These are phyloP conservation scores for Ogataea zsoltii DNA, from an alignment of 805 yeast genomes.

Conservation along the genomic window DNA sequence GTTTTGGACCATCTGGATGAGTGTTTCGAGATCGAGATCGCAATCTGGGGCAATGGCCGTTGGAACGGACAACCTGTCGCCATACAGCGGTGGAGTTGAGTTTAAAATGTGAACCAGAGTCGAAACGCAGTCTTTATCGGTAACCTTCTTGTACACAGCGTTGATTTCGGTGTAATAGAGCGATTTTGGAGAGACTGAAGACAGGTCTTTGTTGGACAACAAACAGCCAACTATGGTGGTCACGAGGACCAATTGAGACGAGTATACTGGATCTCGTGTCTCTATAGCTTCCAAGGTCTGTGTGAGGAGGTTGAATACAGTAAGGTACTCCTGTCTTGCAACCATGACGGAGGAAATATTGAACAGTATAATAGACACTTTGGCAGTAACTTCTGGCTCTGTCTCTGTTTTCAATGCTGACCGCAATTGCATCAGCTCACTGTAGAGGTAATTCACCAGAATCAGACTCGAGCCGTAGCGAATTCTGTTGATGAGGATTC, in stretches of 20 bases:
- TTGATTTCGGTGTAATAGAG: slow-evolving; percentile 16
- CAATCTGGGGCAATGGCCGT: background rate
- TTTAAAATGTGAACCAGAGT: slow-evolving; percentile 14
- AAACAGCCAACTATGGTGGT: slow-evolving; percentile 19
- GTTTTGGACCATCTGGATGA: slow-evolving; percentile 27
- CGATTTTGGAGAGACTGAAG: slow-evolving; percentile 5
- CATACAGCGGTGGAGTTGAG: slow-evolving; percentile 16
- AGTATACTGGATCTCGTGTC: slow-evolving; percentile 1
- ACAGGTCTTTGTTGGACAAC: slow-evolving; percentile 17
- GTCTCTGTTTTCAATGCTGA: slow-evolving; percentile 57
- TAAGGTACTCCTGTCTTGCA: slow-evolving; percentile 30
- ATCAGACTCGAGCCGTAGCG: slow-evolving; percentile 43
- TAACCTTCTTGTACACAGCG: slow-evolving; percentile 4
- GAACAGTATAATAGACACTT: slow-evolving; percentile 18
- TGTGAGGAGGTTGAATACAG: slow-evolving; percentile 25
- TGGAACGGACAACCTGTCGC: slow-evolving; percentile 10
- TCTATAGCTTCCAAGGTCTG: slow-evolving; percentile 14
- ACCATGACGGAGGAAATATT: slow-evolving; percentile 26
- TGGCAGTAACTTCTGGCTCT: slow-evolving; percentile 43
- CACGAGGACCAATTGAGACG: slow-evolving; percentile 16
- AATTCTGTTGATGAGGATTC: slow-evolving; percentile 39
- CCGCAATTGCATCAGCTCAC: slow-evolving; percentile 36
- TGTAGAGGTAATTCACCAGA: slow-evolving; percentile 45
- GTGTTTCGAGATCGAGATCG: slow-evolving; percentile 19
- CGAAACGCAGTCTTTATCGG: slow-evolving; percentile 1